phyloP scores from a whole-genome alignment of 1,284 basidiomycete species.

The Pholiota adiposa region DNA sequence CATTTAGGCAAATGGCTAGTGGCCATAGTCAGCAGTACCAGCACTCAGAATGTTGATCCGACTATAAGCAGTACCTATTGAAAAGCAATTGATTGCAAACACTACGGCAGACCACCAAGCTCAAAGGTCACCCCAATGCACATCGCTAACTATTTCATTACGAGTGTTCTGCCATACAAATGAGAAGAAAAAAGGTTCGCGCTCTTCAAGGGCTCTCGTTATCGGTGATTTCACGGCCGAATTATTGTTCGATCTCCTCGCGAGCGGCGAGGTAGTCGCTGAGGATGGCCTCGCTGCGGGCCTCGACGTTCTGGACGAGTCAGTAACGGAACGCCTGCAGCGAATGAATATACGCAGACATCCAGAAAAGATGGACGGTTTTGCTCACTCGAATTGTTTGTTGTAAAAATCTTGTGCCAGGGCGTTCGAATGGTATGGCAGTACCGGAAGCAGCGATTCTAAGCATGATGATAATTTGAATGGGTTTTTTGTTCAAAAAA shows the following conservation, averaged over 20 bases:
- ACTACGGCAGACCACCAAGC: too few species aligned
- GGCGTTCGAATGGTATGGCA: constrained; percentile 3
- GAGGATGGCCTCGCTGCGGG: neutral
- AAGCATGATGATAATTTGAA: constrained; percentile 5
- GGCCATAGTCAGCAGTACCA: too few species aligned
- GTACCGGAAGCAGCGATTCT: constrained; percentile 5
- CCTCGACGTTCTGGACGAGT: neutral
- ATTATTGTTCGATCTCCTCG: neutral
- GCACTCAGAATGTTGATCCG: too few species aligned
- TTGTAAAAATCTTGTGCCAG: neutral
- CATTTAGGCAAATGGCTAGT: too few species aligned
- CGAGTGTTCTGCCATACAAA: too few species aligned
- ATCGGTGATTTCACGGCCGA: too few species aligned
- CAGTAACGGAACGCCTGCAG: neutral
- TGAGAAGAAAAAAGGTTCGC: too few species aligned
- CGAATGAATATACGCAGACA: neutral
- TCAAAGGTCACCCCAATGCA: neutral
- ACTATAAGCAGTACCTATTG: too few species aligned
- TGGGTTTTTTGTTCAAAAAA: neutral
- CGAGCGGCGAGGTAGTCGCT: neutral
- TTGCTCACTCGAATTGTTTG: constrained; percentile 1
- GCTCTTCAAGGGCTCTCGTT: too few species aligned
- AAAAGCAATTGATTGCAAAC: too few species aligned
- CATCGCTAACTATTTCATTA: neutral
- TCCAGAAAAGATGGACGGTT: neutral